Evolutionary conservation across 2,329 filamentous ascomycete genomes (phyloP).

Genomic region (Plenodomus lindquistii): DNA sequence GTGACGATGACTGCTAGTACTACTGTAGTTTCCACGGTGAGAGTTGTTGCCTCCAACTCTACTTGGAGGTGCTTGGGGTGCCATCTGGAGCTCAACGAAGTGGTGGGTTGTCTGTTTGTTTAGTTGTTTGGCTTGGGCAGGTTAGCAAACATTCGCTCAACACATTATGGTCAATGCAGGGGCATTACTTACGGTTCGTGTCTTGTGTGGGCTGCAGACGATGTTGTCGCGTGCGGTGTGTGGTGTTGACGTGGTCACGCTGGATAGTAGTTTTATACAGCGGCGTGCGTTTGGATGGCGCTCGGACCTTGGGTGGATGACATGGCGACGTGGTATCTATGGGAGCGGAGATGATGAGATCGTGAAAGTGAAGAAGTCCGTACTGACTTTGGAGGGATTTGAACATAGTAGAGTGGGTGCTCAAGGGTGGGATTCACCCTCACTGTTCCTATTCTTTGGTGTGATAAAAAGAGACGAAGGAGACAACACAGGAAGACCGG

Average conservation of each 20-base stretch:
- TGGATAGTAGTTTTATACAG: slow-evolving; percentile 2
- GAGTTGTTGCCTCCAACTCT: not conserved
- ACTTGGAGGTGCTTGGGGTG: not conserved
- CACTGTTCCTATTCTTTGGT: not conserved
- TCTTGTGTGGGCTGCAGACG: not conserved
- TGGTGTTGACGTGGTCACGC: not conserved
- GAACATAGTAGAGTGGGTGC: not conserved
- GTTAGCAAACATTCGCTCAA: no score
- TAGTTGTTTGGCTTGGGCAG: no score
- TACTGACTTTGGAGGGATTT: no score
- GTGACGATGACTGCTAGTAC: not conserved
- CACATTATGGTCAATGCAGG: no score
- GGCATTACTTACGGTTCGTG: no score
- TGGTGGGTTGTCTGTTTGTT: not conserved
- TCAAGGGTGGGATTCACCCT: no score
- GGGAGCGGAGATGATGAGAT: not conserved
- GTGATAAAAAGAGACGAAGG: not conserved
- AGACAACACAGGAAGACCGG: not conserved
- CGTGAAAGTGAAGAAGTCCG: not conserved
- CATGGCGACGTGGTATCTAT: not conserved
- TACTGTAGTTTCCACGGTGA: not conserved
- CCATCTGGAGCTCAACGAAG: not conserved
- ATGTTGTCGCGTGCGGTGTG: slow-evolving; percentile 1
- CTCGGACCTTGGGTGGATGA: slow-evolving; percentile 2
- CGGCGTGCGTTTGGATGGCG: not conserved